A percentile compares a stretch with the other conserved stretches of the same genome.
These are phyloP conservation scores for Boletus eberwhitei DNA, from an alignment of 768 basidiomycete species.

Conservation along the genomic window DNA sequence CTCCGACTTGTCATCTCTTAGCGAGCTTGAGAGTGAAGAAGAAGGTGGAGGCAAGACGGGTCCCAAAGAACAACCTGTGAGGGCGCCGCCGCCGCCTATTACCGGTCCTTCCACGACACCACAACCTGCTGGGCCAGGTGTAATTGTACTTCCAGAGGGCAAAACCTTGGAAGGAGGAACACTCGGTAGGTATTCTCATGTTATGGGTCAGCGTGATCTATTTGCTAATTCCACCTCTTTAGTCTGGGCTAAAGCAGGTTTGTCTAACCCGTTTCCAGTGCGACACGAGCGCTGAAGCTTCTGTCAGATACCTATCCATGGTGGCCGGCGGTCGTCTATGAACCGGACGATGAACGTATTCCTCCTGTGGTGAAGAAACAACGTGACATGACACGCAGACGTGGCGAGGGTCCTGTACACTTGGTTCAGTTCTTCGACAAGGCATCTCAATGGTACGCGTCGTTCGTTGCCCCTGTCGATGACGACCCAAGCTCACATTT, in stretches of 20 bases:
- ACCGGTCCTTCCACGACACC: slow-evolving; percentile 5
- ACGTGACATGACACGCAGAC: slow-evolving; percentile 29
- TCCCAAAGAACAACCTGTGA: slow-evolving; percentile 5
- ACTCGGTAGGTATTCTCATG: slow-evolving; percentile 46
- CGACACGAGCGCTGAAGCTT: slow-evolving; percentile 3
- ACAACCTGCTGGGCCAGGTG: slow-evolving; percentile 28
- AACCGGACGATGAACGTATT: slow-evolving; percentile 56
- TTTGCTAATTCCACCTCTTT: background rate
- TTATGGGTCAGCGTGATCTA: background rate
- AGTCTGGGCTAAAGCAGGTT: slow-evolving; percentile 87
- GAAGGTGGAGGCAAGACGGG: slow-evolving; percentile 10
- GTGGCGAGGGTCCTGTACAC: slow-evolving; percentile 45
- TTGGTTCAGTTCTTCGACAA: slow-evolving; percentile 83
- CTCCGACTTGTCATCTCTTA: slow-evolving; percentile 46
- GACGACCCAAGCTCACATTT: background rate
- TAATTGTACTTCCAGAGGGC: slow-evolving; percentile 33
- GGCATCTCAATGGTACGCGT: slow-evolving; percentile 54
- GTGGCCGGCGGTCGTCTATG: slow-evolving; percentile 83
- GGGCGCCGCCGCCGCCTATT: slow-evolving; percentile 1
- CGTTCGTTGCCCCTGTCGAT: background rate
- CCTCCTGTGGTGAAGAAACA: slow-evolving; percentile 39
- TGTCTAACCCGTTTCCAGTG: slow-evolving; percentile 13
- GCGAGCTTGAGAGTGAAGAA: slow-evolving; percentile 39
- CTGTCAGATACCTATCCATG: slow-evolving; percentile 71
- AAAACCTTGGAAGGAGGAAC: slow-evolving; percentile 52